phyloP scores from a whole-genome alignment of 441 rosid genomes.

The Mallotus japonicus region DNA sequence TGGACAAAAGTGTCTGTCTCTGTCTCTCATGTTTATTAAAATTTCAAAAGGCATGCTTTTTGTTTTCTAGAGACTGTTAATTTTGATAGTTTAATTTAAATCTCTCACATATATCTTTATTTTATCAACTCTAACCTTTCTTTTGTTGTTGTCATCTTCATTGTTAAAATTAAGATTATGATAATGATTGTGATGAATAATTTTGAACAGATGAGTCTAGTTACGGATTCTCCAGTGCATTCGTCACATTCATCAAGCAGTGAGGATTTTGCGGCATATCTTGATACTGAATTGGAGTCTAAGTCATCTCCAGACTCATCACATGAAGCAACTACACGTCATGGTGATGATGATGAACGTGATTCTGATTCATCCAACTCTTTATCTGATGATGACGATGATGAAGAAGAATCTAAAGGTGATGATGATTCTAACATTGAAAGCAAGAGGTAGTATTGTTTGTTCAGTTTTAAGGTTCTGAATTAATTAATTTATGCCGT shows the following conservation, averaged over 20 bases:
- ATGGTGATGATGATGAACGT: slow-evolving; percentile 26
- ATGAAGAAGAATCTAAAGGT: neutral
- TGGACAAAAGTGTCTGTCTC: too few species aligned
- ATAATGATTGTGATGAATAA: too few species aligned
- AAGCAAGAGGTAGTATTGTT: slow-evolving; percentile 28
- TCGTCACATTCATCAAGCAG: slow-evolving; percentile 67
- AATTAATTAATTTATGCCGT: too few species aligned
- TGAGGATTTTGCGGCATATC: slow-evolving; percentile 59
- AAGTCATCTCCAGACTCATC: slow-evolving; percentile 43
- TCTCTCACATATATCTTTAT: too few species aligned
- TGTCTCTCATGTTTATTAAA: too few species aligned
- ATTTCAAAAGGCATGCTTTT: too few species aligned
- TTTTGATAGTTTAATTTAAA: too few species aligned
- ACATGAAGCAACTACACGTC: slow-evolving; percentile 12
- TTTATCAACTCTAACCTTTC: too few species aligned
- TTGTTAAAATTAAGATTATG: too few species aligned
- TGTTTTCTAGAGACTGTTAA: too few species aligned
- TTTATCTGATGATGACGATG: neutral
- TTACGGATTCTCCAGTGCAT: slow-evolving; percentile 55
- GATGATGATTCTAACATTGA: slow-evolving; percentile 23
- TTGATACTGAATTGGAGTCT: slow-evolving; percentile 44
- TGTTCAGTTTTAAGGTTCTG: neutral
- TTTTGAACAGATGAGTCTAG: slow-evolving; percentile 50
- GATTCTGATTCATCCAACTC: neutral
- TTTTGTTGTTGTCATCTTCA: too few species aligned